A percentile compares a stretch with the other conserved stretches of the same genome.
These are phyloP conservation scores for Euphorbia neoarborescens DNA, from an alignment of 441 rosid species.

Conservation along the genomic window DNA sequence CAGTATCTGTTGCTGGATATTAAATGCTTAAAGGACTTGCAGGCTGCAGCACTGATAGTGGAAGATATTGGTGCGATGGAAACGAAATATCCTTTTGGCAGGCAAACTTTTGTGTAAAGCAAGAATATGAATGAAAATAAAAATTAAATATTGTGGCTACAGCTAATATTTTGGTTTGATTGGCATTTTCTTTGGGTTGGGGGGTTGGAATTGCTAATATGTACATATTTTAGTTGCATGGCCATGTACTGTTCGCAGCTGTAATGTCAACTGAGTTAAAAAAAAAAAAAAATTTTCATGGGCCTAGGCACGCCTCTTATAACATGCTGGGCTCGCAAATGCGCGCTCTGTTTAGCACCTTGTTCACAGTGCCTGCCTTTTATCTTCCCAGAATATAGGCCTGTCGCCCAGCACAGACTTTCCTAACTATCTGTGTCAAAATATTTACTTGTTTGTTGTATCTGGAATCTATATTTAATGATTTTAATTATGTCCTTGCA, in stretches of 20 bases:
- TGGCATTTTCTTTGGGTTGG: not conserved
- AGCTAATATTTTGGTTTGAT: not conserved
- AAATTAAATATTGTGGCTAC: not conserved
- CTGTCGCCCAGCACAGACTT: not conserved
- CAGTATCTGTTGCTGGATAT: not conserved
- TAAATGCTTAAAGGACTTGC: not conserved
- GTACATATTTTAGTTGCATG: not conserved
- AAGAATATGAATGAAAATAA: not conserved
- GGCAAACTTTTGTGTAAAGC: not conserved
- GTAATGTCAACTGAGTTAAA: not conserved
- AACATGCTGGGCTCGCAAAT: too few relatives aligned
- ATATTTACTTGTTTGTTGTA: constrained; percentile 2
- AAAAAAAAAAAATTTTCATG: too few relatives aligned
- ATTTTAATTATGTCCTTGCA: not conserved
- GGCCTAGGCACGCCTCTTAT: too few relatives aligned
- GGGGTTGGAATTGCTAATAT: too few relatives aligned
- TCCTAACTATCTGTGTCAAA: not conserved
- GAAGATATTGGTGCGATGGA: not conserved
- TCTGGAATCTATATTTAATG: not conserved
- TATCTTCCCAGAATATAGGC: not conserved
- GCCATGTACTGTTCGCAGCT: not conserved
- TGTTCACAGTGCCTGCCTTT: not conserved
- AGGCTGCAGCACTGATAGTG: not conserved
- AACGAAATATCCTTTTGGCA: not conserved
- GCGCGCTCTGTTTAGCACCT: not conserved